These are phyloP conservation scores for Blastocystis sp. DNA, from an alignment of 352 stramenopile genomes.

Conservation along the genomic window DNA sequence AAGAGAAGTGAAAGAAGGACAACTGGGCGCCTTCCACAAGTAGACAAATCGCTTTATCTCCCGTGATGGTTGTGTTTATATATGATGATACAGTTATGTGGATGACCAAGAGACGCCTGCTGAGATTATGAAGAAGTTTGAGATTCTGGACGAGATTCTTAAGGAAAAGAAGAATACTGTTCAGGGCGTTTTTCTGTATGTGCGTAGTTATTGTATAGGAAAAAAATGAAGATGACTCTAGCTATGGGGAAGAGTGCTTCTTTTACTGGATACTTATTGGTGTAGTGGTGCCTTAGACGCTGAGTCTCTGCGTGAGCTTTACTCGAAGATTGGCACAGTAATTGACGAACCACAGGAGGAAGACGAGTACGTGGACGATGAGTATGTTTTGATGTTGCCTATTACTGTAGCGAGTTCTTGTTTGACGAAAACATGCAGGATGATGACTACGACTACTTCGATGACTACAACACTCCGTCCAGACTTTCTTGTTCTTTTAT, in stretches of 20 bases:
- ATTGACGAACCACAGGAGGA: not conserved
- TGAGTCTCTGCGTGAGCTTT: not conserved
- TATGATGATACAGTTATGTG: slow-evolving; percentile 7
- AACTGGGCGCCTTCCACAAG: not conserved
- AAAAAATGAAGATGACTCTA: not conserved
- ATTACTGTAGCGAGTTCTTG: not conserved
- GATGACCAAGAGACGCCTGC: slow-evolving; percentile 12
- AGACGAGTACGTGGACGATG: not conserved
- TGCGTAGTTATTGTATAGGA: not conserved
- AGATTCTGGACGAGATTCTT: slow-evolving; percentile 45
- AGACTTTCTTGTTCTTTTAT: not conserved
- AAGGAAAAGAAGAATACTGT: not conserved
- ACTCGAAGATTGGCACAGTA: slow-evolving; percentile 19
- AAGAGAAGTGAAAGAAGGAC: not conserved
- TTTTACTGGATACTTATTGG: not conserved
- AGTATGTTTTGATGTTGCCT: not conserved
- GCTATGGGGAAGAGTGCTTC: not conserved
- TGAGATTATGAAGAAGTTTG: slow-evolving; percentile 63
- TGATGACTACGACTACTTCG: not conserved
- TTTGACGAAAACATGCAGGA: slow-evolving; percentile 8
- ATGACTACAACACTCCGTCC: not conserved
- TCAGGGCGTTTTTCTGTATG: not conserved
- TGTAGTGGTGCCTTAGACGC: not conserved
- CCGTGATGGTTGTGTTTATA: not conserved
- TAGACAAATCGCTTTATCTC: slow-evolving; percentile 1